Percentiles rank a stretch among this genome's conserved stretches.
phyloP scores from a whole-genome alignment of 2,329 filamentous ascomycete genomes.

The Nannizzia gypsea region DNA sequence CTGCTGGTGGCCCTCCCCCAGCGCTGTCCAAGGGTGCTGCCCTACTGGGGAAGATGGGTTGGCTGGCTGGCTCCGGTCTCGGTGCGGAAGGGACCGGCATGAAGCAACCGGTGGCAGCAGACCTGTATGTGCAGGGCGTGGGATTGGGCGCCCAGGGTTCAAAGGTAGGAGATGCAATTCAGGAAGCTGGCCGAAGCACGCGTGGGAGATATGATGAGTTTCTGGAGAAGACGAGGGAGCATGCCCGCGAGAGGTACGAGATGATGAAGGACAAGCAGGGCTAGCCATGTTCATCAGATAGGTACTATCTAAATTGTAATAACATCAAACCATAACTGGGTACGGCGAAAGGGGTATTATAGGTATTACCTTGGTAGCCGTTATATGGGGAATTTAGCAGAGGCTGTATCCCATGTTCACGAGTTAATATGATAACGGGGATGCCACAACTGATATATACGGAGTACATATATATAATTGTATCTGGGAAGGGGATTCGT shows the following conservation, averaged over 20 bases:
- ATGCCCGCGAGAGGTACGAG: conserved; percentile 38
- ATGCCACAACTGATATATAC: too few relatives aligned
- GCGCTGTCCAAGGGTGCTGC: conserved; percentile 39
- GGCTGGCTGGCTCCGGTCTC: conserved; percentile 37
- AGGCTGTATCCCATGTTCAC: neutral
- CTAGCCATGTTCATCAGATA: neutral
- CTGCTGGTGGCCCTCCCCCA: conserved; percentile 18
- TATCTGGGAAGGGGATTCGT: neutral
- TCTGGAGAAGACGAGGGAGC: conserved; percentile 36
- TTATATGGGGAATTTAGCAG: neutral
- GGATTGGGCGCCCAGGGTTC: conserved; percentile 39
- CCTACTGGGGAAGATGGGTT: conserved; percentile 42
- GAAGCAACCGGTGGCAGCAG: conserved; percentile 36
- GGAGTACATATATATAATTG: neutral
- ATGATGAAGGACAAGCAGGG: conserved; percentile 22
- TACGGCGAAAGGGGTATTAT: too few relatives aligned
- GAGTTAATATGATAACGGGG: neutral
- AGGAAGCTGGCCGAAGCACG: conserved; percentile 39
- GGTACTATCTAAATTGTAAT: too few relatives aligned
- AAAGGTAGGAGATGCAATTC: conserved; percentile 38
- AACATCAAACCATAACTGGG: too few relatives aligned
- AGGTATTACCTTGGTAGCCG: neutral
- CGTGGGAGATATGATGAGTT: conserved; percentile 38
- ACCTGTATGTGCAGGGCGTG: conserved; percentile 40
- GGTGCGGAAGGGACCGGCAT: conserved; percentile 39